Percentiles rank a stretch among this genome's conserved stretches.
Evolutionary conservation across 345 rosid species (phyloP).

Genomic region (Pistacia vera): DNA sequence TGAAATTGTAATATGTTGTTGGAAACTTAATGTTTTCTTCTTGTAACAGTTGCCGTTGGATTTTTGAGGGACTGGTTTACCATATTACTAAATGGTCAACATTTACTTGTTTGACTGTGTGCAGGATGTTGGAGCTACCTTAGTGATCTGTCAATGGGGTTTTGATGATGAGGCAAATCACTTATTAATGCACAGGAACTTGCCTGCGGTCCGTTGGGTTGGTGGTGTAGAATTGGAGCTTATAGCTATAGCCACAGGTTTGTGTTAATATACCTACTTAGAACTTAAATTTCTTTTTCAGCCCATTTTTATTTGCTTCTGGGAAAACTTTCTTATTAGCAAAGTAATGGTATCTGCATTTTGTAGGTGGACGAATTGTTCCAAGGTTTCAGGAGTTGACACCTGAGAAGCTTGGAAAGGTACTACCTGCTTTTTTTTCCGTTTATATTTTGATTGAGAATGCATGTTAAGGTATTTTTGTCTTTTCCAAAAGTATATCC

Average conservation of each 20-base stretch:
- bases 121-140: conserved; percentile 96
- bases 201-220: conserved; percentile 99
- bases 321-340: background rate
- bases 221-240: conserved; percentile 99
- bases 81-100: background rate
- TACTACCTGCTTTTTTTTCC: conserved; percentile 23
- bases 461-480: background rate
- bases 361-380: conserved; percentile 91
- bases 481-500: background rate
- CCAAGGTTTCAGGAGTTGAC: conserved; percentile 98
- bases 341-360: conserved; percentile 21
- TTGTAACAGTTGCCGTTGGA: background rate
- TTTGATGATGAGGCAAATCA: conserved; percentile 99
- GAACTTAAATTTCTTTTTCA: conserved; percentile 5
- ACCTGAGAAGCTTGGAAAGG: conserved; percentile 91
- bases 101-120: conserved; percentile 4
- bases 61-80: background rate
- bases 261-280: conserved; percentile 16
- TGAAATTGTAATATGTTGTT: background rate
- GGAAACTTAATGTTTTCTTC: background rate
- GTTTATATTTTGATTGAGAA: background rate
- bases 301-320: background rate
- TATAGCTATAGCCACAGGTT: conserved; percentile 97
- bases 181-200: conserved; percentile 86
- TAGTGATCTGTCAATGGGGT: conserved; percentile 99